Evolutionary conservation across 805 yeast genomes (phyloP).

Genomic region (Kluyveromyces dobzhanskii): DNA sequence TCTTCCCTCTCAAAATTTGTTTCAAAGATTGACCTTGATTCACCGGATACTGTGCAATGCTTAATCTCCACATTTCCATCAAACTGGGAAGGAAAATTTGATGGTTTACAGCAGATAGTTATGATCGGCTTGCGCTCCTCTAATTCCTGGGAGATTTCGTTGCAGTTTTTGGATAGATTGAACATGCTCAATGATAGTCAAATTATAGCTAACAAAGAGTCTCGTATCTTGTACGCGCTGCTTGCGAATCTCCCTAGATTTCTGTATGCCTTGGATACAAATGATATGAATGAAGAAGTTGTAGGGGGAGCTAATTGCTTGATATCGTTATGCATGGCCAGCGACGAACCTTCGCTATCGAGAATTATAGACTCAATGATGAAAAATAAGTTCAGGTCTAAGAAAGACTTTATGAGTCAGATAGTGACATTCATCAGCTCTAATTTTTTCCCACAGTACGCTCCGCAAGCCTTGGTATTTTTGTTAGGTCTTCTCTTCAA

Average conservation of each 20-base stretch:
- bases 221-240: conserved; percentile 62
- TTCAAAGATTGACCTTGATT: conserved; percentile 76
- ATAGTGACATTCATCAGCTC: conserved; percentile 60
- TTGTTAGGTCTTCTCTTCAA: conserved; percentile 75
- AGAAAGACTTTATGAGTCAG: conserved; percentile 81
- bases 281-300: conserved; percentile 42
- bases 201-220: conserved; percentile 64
- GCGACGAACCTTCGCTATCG: conserved; percentile 50
- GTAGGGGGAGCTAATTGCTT: conserved; percentile 47
- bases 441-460: conserved; percentile 63
- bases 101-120: conserved; percentile 74
- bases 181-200: conserved; percentile 61
- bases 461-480: conserved; percentile 67
- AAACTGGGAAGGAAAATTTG: conserved; percentile 91
- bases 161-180: conserved; percentile 64
- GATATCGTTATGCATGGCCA: conserved; percentile 50
- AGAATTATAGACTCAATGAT: conserved; percentile 70
- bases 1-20: conserved; percentile 77
- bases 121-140: conserved; percentile 80
- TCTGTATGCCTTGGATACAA: conserved; percentile 65
- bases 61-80: conserved; percentile 83
- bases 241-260: conserved; percentile 79
- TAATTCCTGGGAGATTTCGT: conserved; percentile 67
- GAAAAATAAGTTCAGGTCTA: conserved; percentile 77
- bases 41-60: conserved; percentile 78